Evolutionary conservation across 257 asterid species (phyloP), one percentile per base, ranked within the genome.

Genomic region (Solanum okadae): DNA sequence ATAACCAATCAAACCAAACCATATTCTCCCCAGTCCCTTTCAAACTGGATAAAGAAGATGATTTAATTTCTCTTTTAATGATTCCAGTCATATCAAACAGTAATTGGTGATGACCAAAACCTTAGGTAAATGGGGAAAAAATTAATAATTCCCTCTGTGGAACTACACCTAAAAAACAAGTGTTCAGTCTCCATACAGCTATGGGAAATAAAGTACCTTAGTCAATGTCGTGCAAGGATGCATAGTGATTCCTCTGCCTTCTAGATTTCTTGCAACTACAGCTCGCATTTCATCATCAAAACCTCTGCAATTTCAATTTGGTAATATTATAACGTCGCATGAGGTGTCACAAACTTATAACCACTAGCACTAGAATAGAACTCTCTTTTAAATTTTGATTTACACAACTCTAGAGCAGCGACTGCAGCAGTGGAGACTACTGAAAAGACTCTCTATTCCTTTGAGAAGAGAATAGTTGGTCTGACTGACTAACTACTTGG

Each of bases 281-380:
- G 96, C 93, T 89, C 99, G 95, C 98, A 97, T 95, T 90, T 97
- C 99, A 34, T 94, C 96, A 89, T 97, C 99, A 90, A 97, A 97
- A 86, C 99, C 99, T 91, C 99, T 97, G 98, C 70, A 83, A 90
- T 14, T 49, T 8, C 46, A 37, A 31, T 46, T 23, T 73, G 33
- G 37, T 33, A 86, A 14, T 6, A 49, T 23, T 33, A 46, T 27
- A 29, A 82, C 9, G 40, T 18, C 25, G 1, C 70, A 49, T 82
- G 29, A 82, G 4, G 86, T 82, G 70, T 49, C 70, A 82, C 86
- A 29, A 49, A 82, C 12, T 46, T 29, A 49, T 29, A 31, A 18
- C 67, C 86, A 46, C 40, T 10, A 81, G 42, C 44, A 82, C 27
- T 18, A 56, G 67, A 56, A 56, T 56, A 56, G 67, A 20, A 56